These are phyloP conservation scores for Sabuloglossum arenarium DNA, from an alignment of 495 filamentous ascomycete genomes.

Conservation along the genomic window DNA sequence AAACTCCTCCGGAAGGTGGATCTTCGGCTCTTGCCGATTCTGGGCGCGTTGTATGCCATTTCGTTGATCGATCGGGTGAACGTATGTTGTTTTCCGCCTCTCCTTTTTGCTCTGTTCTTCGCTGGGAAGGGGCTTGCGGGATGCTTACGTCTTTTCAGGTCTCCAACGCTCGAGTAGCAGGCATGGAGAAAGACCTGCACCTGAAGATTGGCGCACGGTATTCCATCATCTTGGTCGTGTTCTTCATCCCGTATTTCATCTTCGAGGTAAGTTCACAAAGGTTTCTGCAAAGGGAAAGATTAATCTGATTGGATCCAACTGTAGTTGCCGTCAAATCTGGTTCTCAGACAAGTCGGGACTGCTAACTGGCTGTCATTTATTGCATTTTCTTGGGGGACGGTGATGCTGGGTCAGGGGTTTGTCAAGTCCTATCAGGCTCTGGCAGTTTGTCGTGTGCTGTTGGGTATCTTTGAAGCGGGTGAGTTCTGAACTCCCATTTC, in stretches of 20 bases:
- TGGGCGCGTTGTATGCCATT: neutral
- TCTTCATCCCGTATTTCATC: conserved; percentile 64
- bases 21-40: neutral
- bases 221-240: conserved; percentile 65
- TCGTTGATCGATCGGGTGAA: conserved; percentile 16
- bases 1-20: neutral
- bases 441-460: conserved; percentile 27
- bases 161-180: conserved; percentile 30
- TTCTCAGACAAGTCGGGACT: conserved; percentile 67
- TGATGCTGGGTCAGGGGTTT: conserved; percentile 60
- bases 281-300: too few relatives aligned
- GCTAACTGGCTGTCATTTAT: conserved; percentile 40
- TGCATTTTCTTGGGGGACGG: conserved; percentile 20
- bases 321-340: conserved; percentile 57
- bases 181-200: conserved; percentile 38
- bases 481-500: conserved; percentile 36
- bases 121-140: neutral
- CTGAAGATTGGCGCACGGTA: conserved; percentile 36
- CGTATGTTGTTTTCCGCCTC: neutral
- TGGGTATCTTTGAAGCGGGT: conserved; percentile 43
- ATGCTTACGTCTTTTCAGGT: conserved; percentile 6
- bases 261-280: conserved; percentile 49
- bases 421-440: conserved; percentile 32
- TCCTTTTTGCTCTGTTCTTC: neutral
- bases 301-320: conserved; percentile 2